Percentiles rank a stretch among this genome's conserved stretches.
These are phyloP conservation scores for Periconia macrospinosa DNA, from an alignment of 2,329 filamentous ascomycete species.

Conservation along the genomic window DNA sequence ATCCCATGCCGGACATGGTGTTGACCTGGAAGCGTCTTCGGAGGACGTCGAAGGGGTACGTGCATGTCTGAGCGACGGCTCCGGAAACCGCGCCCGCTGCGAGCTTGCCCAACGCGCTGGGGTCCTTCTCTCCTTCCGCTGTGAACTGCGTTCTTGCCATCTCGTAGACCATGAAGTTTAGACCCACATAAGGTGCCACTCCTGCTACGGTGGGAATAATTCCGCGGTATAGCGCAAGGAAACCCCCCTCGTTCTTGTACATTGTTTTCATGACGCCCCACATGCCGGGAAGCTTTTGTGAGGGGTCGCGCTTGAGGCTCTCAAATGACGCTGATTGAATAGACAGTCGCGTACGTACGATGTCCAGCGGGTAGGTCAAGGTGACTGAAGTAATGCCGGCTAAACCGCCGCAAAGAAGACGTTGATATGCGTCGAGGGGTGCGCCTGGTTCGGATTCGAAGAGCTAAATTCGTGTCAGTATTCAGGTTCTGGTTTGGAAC, in stretches of 20 bases:
- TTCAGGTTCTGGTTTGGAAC: neutral
- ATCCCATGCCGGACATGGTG: conserved; percentile 98
- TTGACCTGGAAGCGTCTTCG: conserved; percentile 97
- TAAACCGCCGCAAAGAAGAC: conserved; percentile 85
- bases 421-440: conserved; percentile 71
- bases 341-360: conserved; percentile 91
- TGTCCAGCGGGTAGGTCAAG: conserved; percentile 94
- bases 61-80: conserved; percentile 94
- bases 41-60: conserved; percentile 95
- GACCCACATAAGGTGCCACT: conserved; percentile 92
- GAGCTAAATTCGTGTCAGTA: conserved; percentile 54
- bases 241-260: conserved; percentile 88
- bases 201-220: conserved; percentile 93
- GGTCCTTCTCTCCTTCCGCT: conserved; percentile 83
- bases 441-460: conserved; percentile 76
- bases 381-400: conserved; percentile 96
- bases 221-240: conserved; percentile 85
- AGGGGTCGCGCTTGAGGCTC: conserved; percentile 58
- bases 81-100: conserved; percentile 92
- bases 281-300: conserved; percentile 80
- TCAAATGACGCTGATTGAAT: conserved; percentile 97
- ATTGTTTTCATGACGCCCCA: conserved; percentile 79
- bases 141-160: conserved; percentile 82
- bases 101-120: conserved; percentile 77
- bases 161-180: conserved; percentile 99